phyloP scores from a whole-genome alignment of 305 asterid genomes.

The Ajuga reptans region DNA sequence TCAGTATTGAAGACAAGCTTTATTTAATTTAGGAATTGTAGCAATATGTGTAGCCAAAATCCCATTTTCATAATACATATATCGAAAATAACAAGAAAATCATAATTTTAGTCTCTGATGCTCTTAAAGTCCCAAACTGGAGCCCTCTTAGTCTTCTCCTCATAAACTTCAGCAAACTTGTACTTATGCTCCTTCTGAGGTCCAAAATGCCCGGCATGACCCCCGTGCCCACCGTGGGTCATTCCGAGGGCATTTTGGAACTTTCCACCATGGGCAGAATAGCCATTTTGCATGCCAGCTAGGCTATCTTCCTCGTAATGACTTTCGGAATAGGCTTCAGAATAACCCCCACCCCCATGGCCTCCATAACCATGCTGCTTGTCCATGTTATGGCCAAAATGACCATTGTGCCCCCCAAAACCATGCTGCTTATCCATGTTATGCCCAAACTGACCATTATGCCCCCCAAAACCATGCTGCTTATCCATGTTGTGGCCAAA shows the following conservation, averaged over 20 bases:
- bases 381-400: not conserved
- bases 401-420: not conserved
- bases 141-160: not conserved
- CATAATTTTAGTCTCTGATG: not conserved
- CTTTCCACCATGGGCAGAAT: not conserved
- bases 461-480: not conserved
- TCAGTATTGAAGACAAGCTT: not conserved
- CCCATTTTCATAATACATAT: not conserved
- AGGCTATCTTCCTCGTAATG: not conserved
- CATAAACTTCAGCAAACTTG: not conserved
- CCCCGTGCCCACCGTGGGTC: not conserved
- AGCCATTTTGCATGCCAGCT: not conserved
- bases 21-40: not conserved
- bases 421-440: not conserved
- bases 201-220: slow-evolving; percentile 2
- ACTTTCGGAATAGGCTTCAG: not conserved
- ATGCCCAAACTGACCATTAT: not conserved
- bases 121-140: slow-evolving; percentile 19
- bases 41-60: not conserved
- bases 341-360: not conserved
- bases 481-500: not conserved
- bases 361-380: not conserved
- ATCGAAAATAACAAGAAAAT: not conserved
- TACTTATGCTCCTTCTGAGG: not conserved
- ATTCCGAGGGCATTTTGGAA: not conserved